These are phyloP conservation scores for Fragaria vesca DNA, from an alignment of 306 rosid species.

Conservation along the genomic window DNA sequence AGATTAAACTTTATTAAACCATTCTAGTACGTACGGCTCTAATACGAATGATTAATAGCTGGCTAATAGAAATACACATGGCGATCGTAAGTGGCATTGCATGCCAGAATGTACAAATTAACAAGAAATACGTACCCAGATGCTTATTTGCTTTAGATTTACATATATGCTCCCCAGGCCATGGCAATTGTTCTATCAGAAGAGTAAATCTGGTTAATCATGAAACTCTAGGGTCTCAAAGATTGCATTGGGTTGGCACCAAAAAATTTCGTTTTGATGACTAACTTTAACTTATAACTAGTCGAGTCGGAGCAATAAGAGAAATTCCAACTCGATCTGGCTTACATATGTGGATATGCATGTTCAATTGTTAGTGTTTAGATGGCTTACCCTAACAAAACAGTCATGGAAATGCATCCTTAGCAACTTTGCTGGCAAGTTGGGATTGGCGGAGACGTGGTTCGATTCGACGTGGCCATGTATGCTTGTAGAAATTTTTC, in stretches of 20 bases:
- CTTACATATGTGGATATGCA: background rate
- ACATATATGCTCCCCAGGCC: background rate
- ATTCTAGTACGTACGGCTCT: background rate
- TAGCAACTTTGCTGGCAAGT: conserved; percentile 46
- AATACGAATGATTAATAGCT: background rate
- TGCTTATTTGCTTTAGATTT: background rate
- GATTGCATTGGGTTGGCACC: background rate
- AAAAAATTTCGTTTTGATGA: background rate
- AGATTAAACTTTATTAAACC: background rate
- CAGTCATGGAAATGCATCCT: conserved; percentile 73
- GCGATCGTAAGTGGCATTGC: background rate
- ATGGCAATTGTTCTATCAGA: background rate
- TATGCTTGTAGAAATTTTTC: conserved; percentile 35
- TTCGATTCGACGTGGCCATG: conserved; percentile 28
- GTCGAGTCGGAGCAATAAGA: too few relatives aligned
- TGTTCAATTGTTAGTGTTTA: background rate
- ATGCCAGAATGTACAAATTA: conserved; percentile 3
- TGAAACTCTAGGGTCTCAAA: background rate
- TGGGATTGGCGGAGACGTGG: conserved; percentile 36
- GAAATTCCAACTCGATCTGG: too few relatives aligned
- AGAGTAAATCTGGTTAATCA: background rate
- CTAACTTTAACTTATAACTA: background rate
- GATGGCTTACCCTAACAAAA: conserved; percentile 50
- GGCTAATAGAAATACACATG: conserved; percentile 2
- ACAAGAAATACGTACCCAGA: background rate